Evolutionary conservation across 2,329 filamentous ascomycete species (phyloP), one percentile per base, ranked within the genome.

Genomic region (Decorospora gaudefroyi): DNA sequence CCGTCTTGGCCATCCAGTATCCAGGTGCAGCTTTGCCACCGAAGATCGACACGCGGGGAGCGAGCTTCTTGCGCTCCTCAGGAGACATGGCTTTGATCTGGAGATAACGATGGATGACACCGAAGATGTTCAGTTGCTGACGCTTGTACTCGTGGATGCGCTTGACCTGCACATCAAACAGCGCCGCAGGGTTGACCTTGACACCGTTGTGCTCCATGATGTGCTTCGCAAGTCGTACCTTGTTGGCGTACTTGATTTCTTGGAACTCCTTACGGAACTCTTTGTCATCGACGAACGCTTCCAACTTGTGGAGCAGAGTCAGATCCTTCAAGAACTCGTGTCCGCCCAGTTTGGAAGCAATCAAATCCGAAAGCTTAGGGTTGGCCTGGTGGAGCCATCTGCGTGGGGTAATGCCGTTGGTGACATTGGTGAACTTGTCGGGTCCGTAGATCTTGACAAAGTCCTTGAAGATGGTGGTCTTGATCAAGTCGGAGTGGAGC

Each of bases 1-100:
- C 90, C 27, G 93, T 95, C 82, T 99, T 99, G 25, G 93, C 93
- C 93, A 97, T 99, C 93, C 93, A 99, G 78, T 99, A 99, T 11
- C 93, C 93, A 0, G 93, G 93, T 2, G 93, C 93, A 17, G 93
- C 93, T 76, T 99, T 99, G 62, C 93, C 93, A 67, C 93, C 93
- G 68, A 99, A 97, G 71, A 99, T 95, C 44, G 88, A 93, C 7
- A 97, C 93, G 37, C 92, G 86, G 11, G 91, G 90, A 30, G 86
- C 82, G 49, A 88, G 79, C 75, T 93, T 93, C 79, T 95, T 92
- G 57, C 85, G 83, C 68, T 96, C 87, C 61, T 90, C 88, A 0
- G 88, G 78, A 16, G 80, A 83, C 86, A 96, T 84, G 23, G 82
- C 80, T 76, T 97, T 99, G 69, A 99, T 86, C 10, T 82, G 81